Base-by-base conservation (phyloP, 1,284 basidiomycete species). In the Singerocomus inundabilis region DNA sequence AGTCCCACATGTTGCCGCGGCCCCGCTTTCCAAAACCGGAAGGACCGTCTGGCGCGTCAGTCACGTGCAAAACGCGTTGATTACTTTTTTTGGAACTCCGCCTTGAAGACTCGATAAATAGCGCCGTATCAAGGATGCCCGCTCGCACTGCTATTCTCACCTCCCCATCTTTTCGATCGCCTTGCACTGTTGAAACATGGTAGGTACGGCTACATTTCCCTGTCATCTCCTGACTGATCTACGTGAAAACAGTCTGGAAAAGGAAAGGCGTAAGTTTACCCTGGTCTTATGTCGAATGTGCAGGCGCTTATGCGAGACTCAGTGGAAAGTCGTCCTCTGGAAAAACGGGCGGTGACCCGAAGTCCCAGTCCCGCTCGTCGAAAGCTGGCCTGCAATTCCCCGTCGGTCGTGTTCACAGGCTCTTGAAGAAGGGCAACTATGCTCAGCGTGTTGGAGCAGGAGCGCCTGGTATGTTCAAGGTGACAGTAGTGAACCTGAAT, bases 331-430 rank as follows among this genome's bases (percentile, higher is more conserved):
- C 78, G 40, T 75, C 79, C 57, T 81, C 74, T 59, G 79, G 78
- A 25, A 80, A 78, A 65, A 76, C 75, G 44, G 75, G 75, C 59
- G 76, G 73, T 57, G 80, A 75, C 24, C 55, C 68, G 53, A 78
- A 77, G 63, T 68, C 72, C 8, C 71, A 81, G 64, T 85, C 88
- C 51, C 85, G 87, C 57, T 92, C 89, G 33, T 76, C 81, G 54
- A 91, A 88, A 74, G 82, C 82, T 33, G 89, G 89, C 54, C 77
- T 93, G 58, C 86, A 87, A 70, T 89, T 93, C 76, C 89, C 91
- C 53, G 91, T 93, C 58, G 86, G 87, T 71, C 88, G 91, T 81
- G 88, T 93, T 64, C 89, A 92, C 71, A 83, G 91, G 74, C 76
- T 88, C 49, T 70, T 93, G 62, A 91, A 88, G 77, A 82, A 82